phyloP scores from a whole-genome alignment of 179 eudicot species.

The Beta corolliflora region DNA sequence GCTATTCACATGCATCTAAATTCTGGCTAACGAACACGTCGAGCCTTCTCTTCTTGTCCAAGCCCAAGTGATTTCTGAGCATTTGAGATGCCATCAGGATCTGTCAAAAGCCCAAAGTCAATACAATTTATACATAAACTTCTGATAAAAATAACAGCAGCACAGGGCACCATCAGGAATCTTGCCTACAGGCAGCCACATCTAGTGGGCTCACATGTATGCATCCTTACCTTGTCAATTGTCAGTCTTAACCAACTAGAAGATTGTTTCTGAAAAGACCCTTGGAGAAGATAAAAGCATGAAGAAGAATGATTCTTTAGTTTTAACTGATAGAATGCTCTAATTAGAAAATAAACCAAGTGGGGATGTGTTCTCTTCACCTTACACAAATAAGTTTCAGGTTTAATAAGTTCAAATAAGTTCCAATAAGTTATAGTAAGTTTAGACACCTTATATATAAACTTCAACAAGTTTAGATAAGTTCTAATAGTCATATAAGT shows the following conservation, averaged over 20 bases:
- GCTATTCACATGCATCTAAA: background rate
- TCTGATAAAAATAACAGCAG: background rate
- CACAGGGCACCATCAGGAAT: background rate
- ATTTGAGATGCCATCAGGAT: slow-evolving; percentile 89
- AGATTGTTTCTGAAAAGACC: background rate
- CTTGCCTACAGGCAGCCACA: background rate
- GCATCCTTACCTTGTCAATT: background rate
- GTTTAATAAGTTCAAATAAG: too few relatives aligned
- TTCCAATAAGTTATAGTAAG: too few relatives aligned
- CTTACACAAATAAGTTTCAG: too few relatives aligned
- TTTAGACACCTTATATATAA: too few relatives aligned
- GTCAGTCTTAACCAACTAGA: background rate
- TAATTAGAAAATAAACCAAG: background rate
- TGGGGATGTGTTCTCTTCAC: background rate
- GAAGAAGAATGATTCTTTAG: background rate
- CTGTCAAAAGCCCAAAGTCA: slow-evolving; percentile 40
- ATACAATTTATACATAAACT: background rate
- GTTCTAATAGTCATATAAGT: too few relatives aligned
- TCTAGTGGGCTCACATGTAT: background rate
- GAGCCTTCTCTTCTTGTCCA: slow-evolving; percentile 85
- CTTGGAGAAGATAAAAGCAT: background rate
- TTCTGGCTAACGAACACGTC: slow-evolving; percentile 57
- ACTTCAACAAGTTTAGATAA: too few relatives aligned
- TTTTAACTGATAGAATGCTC: background rate
- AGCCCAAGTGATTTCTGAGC: slow-evolving; percentile 92